Evolutionary conservation across 2,329 filamentous ascomycete species (phyloP).

Genomic region (Thielaviopsis cerberus): DNA sequence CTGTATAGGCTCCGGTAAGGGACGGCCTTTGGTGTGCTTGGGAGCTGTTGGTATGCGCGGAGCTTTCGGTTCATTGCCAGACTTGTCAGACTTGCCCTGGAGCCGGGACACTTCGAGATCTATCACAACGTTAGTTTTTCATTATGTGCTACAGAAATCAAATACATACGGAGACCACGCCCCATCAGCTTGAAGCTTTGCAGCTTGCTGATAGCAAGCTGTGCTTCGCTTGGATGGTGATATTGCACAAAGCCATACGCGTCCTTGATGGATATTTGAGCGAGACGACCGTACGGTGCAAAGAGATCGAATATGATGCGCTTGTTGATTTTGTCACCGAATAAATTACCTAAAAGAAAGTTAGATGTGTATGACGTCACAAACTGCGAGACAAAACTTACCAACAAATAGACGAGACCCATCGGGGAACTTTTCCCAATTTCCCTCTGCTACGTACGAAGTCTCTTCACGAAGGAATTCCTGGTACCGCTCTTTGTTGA

Average conservation of each 20-base stretch:
- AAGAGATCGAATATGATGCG: conserved; percentile 86
- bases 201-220: conserved; percentile 53
- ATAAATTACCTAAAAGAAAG: background rate
- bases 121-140: background rate
- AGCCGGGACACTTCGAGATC: background rate
- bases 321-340: conserved; percentile 28
- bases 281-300: conserved; percentile 64
- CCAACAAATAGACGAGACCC: conserved; percentile 67
- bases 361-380: background rate
- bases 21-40: background rate
- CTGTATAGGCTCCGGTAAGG: background rate
- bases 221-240: conserved; percentile 56
- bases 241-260: conserved; percentile 97
- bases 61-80: background rate
- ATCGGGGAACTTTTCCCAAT: conserved; percentile 64
- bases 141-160: background rate
- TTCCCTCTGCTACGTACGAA: conserved; percentile 55
- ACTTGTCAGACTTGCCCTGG: background rate
- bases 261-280: conserved; percentile 90
- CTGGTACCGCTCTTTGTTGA: background rate
- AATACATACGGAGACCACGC: conserved; percentile 72
- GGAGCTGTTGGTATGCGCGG: background rate
- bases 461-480: conserved; percentile 55
- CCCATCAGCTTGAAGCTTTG: conserved; percentile 70
- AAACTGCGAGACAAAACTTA: conserved; percentile 23